Evolutionary conservation across 1,284 basidiomycete genomes (phyloP).

Genomic region (Apiotrichum laibachii): DNA sequence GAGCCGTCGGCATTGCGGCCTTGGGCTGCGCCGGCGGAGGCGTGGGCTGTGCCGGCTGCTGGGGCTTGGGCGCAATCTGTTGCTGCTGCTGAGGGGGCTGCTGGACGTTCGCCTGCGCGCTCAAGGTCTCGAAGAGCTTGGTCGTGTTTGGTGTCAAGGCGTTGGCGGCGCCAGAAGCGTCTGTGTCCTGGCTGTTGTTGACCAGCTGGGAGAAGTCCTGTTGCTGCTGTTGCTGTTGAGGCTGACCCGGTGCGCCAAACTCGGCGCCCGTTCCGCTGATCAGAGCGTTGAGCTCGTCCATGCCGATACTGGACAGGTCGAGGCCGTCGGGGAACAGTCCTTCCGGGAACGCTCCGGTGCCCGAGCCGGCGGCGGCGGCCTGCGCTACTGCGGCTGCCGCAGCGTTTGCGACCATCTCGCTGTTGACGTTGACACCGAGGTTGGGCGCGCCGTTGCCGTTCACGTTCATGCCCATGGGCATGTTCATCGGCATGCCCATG

Average conservation of each 20-base stretch:
- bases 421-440: slow-evolving; percentile 1
- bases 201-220: background rate
- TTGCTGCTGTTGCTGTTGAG: slow-evolving; percentile 1
- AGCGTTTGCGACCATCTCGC: background rate
- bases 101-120: background rate
- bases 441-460: background rate
- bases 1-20: background rate
- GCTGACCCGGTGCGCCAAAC: background rate
- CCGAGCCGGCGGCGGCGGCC: background rate
- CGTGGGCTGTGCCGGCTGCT: no score
- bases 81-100: slow-evolving; percentile 1
- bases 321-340: slow-evolving; percentile 14
- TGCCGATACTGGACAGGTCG: slow-evolving; percentile 17
- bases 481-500: no score
- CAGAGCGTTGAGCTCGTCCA: slow-evolving; percentile 29
- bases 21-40: background rate
- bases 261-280: slow-evolving; percentile 21
- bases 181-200: background rate
- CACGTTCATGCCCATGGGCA: no score
- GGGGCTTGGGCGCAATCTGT: slow-evolving; percentile 3
- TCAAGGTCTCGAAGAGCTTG: slow-evolving; percentile 18
- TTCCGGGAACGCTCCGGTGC: slow-evolving; percentile 3
- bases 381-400: background rate
- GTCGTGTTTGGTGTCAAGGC: slow-evolving; percentile 24
- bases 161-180: slow-evolving; percentile 1